phyloP scores from a whole-genome alignment of 495 filamentous ascomycete species.

The Penicillium fimorum region DNA sequence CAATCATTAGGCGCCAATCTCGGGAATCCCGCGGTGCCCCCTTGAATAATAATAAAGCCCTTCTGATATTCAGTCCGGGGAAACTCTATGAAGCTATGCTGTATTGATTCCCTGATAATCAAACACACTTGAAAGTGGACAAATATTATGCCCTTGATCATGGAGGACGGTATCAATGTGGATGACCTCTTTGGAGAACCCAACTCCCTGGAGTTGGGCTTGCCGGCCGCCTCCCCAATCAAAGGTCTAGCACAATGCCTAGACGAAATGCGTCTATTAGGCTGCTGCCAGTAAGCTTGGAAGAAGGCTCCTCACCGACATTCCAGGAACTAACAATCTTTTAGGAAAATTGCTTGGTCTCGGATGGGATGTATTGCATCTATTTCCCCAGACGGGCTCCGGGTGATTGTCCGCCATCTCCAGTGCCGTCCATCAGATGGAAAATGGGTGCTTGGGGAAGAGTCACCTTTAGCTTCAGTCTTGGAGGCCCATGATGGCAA shows the following conservation, averaged over 20 bases:
- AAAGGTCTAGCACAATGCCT: conserved; percentile 70
- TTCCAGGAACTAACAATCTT: conserved; percentile 9
- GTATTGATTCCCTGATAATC: conserved; percentile 3
- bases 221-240: conserved; percentile 55
- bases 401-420: conserved; percentile 69
- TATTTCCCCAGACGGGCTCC: conserved; percentile 67
- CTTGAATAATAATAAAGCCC: conserved; percentile 7
- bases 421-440: conserved; percentile 67
- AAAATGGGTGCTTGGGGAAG: conserved; percentile 73
- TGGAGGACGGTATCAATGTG: conserved; percentile 68
- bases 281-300: conserved; percentile 78
- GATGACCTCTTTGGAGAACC: conserved; percentile 78
- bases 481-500: conserved; percentile 51
- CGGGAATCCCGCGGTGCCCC: background rate
- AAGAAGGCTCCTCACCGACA: background rate
- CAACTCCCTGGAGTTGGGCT: conserved; percentile 46
- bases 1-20: background rate
- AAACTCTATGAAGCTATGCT: conserved; percentile 16
- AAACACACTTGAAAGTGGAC: conserved; percentile 1
- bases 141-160: conserved; percentile 47
- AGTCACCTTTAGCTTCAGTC: conserved; percentile 42
- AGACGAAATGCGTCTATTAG: conserved; percentile 73
- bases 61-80: conserved; percentile 2
- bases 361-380: conserved; percentile 82
- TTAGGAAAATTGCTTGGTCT: conserved; percentile 85